These are phyloP conservation scores for Lepidium didymum DNA, from an alignment of 345 rosid genomes.

Conservation along the genomic window DNA sequence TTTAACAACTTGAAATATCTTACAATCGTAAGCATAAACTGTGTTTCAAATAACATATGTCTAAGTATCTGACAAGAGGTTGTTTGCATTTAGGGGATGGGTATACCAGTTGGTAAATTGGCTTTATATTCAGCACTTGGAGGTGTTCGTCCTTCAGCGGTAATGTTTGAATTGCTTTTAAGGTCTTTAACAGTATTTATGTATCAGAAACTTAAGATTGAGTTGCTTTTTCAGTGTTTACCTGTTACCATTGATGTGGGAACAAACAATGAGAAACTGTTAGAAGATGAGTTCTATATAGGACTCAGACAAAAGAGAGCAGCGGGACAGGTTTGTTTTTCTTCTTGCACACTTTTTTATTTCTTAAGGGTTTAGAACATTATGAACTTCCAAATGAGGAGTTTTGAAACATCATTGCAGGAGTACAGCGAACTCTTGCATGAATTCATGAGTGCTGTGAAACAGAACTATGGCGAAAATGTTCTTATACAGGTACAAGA, in stretches of 20 bases:
- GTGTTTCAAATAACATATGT: background rate
- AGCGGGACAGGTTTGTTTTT: constrained; percentile 55
- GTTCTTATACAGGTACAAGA: constrained; percentile 67
- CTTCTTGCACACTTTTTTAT: background rate
- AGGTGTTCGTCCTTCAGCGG: constrained; percentile 85
- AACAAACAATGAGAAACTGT: constrained; percentile 73
- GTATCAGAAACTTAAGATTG: background rate
- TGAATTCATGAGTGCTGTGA: constrained; percentile 88
- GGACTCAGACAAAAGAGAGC: constrained; percentile 78
- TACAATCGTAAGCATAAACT: background rate
- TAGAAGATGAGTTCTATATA: constrained; percentile 82
- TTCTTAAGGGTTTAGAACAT: background rate
- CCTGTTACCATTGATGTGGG: constrained; percentile 90
- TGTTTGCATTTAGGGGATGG: constrained; percentile 55
- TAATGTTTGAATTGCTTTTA: constrained; percentile 1
- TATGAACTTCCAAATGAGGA: background rate
- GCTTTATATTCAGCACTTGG: constrained; percentile 85
- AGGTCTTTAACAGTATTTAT: background rate
- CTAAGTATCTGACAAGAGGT: background rate
- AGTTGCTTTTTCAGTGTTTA: constrained; percentile 44
- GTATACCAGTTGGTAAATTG: constrained; percentile 85
- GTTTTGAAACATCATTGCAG: constrained; percentile 29
- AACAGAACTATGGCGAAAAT: constrained; percentile 88
- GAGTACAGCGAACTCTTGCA: constrained; percentile 69
- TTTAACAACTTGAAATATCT: background rate